Conservation (phyloP, 306 rosid genomes). For the Inga leiocalycina region DNA sequence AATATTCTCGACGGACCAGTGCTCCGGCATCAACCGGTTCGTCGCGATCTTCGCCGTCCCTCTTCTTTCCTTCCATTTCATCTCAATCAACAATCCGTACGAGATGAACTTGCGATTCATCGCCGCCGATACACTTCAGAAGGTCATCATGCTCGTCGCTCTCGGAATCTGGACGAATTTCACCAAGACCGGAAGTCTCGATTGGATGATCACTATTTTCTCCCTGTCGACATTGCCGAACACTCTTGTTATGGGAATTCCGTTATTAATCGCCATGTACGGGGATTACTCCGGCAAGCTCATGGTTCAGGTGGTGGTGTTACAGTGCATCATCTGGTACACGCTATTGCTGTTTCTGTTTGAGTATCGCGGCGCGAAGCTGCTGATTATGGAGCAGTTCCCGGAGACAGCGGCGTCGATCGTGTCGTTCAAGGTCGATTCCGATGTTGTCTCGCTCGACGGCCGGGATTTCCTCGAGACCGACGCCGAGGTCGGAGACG, state of each 20-base stretch:
- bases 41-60: conserved; percentile 97
- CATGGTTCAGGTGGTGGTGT: conserved; percentile 95
- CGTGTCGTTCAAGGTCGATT: conserved; percentile 92
- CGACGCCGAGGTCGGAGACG: conserved; percentile 86
- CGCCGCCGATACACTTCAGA: conserved; percentile 96
- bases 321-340: conserved; percentile 98
- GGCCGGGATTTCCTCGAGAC: conserved; percentile 90
- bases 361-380: conserved; percentile 93
- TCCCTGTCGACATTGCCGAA: conserved; percentile 92
- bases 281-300: conserved; percentile 62
- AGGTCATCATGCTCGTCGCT: conserved; percentile 74
- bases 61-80: conserved; percentile 90
- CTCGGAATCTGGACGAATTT: conserved; percentile 77
- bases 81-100: conserved; percentile 77
- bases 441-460: conserved; percentile 91
- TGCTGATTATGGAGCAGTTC: conserved; percentile 93
- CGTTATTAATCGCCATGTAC: conserved; percentile 86
- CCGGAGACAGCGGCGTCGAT: conserved; percentile 98
- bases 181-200: conserved; percentile 79
- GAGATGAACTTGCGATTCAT: conserved; percentile 88
- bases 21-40: conserved; percentile 97
- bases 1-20: conserved; percentile 97
- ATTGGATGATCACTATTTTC: conserved; percentile 97
- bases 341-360: conserved; percentile 87
- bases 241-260: conserved; percentile 94